phyloP scores from a whole-genome alignment of 2,329 filamentous ascomycete genomes.

The Clarireedia sp. region DNA sequence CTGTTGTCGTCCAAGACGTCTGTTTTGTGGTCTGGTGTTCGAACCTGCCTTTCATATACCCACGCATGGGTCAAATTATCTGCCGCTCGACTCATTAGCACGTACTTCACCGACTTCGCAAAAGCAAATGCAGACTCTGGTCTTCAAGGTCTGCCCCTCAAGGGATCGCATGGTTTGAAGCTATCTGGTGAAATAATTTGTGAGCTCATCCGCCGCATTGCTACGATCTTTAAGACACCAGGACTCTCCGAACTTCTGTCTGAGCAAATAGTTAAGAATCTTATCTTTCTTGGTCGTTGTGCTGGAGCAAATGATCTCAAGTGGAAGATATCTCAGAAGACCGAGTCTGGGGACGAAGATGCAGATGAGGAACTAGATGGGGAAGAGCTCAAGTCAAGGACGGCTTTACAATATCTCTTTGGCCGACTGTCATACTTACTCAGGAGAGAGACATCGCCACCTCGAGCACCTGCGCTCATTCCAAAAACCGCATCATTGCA shows the following conservation, averaged over 20 bases:
- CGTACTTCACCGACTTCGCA: constrained; percentile 75
- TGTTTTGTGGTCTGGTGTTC: constrained; percentile 63
- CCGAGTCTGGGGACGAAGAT: constrained; percentile 29
- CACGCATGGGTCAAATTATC: constrained; percentile 70
- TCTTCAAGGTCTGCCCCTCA: constrained; percentile 50
- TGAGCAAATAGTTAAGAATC: constrained; percentile 68
- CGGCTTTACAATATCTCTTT: constrained; percentile 66
- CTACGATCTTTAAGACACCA: constrained; percentile 51
- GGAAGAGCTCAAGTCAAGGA: constrained; percentile 26
- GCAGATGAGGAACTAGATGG: constrained; percentile 31
- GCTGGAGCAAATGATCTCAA: constrained; percentile 49
- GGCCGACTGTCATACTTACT: constrained; percentile 71
- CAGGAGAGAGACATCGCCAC: constrained; percentile 63
- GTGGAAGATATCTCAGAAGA: constrained; percentile 38
- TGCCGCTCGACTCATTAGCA: constrained; percentile 63
- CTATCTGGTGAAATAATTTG: constrained; percentile 58
- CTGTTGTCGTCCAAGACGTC: constrained; percentile 53
- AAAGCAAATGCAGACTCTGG: constrained; percentile 48
- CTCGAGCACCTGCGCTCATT: constrained; percentile 52
- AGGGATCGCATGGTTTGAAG: constrained; percentile 62
- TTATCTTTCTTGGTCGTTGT: constrained; percentile 70
- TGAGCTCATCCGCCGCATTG: constrained; percentile 44
- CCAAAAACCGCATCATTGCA: constrained; percentile 71
- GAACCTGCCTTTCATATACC: constrained; percentile 61
- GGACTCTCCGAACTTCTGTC: constrained; percentile 68